These are phyloP conservation scores for Thozetella sp. DNA, from an alignment of 495 filamentous ascomycete species.

Conservation along the genomic window DNA sequence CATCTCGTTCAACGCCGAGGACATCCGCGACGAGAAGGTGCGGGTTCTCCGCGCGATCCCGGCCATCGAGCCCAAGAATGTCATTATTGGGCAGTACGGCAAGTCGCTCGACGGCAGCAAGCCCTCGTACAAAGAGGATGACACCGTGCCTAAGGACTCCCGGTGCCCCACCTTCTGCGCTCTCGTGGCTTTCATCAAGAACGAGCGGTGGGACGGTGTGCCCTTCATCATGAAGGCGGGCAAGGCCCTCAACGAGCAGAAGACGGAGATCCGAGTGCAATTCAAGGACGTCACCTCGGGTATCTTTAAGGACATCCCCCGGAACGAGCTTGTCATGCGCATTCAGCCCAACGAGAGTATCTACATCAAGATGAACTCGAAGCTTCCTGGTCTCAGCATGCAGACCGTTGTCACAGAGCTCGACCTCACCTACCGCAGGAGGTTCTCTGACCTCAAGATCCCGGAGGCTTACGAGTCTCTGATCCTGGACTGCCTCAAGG, in stretches of 20 bases:
- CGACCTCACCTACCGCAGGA: conserved; percentile 95
- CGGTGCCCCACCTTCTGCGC: conserved; percentile 98
- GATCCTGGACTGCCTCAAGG: conserved; percentile 97
- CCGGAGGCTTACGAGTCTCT: conserved; percentile 98
- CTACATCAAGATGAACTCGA: conserved; percentile 99
- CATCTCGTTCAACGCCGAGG: conserved; percentile 96
- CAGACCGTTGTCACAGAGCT: conserved; percentile 99
- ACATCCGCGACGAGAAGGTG: conserved; percentile 99
- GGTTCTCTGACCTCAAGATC: conserved; percentile 99
- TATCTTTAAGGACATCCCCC: conserved; percentile 99
- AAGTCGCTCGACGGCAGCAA: conserved; percentile 96
- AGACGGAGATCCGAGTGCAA: conserved; percentile 99
- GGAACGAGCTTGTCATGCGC: conserved; percentile 98
- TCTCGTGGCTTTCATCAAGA: conserved; percentile 97
- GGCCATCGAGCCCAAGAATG: conserved; percentile 97
- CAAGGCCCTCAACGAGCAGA: conserved; percentile 99
- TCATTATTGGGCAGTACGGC: conserved; percentile 99
- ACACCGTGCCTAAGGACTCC: conserved; percentile 96
- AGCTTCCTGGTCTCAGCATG: conserved; percentile 97
- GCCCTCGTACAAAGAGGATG: conserved; percentile 97
- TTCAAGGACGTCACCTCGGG: conserved; percentile 99
- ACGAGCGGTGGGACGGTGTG: conserved; percentile 99
- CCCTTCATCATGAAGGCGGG: conserved; percentile 99
- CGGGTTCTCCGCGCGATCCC: conserved; percentile 93
- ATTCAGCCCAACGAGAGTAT: conserved; percentile 99